A percentile compares a stretch with the other conserved stretches of the same genome.
These are phyloP conservation scores for Colletotrichum scovillei DNA, from an alignment of 2,329 filamentous ascomycete genomes.

Conservation along the genomic window DNA sequence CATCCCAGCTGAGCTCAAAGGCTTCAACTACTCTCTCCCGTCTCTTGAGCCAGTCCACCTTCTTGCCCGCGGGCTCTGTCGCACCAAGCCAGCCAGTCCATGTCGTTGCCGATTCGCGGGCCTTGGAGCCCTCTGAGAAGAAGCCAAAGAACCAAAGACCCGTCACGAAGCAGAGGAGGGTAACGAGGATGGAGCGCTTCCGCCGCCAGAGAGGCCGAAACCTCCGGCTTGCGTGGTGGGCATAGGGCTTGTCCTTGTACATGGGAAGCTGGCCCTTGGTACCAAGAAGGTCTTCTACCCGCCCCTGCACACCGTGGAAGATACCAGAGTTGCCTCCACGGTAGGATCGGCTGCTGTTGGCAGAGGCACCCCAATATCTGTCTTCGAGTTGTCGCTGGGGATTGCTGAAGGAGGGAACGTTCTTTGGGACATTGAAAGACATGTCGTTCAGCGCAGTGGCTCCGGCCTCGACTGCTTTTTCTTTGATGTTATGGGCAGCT, in stretches of 20 bases:
- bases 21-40: constrained; percentile 87
- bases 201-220: constrained; percentile 70
- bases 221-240: constrained; percentile 70
- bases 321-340: constrained; percentile 51
- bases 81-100: constrained; percentile 68
- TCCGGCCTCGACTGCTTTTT: constrained; percentile 61
- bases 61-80: constrained; percentile 54
- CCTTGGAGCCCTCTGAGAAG: constrained; percentile 55
- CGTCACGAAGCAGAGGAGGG: constrained; percentile 65
- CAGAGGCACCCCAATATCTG: constrained; percentile 70
- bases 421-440: constrained; percentile 75
- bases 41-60: constrained; percentile 80
- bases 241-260: constrained; percentile 99
- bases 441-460: constrained; percentile 65
- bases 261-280: constrained; percentile 77
- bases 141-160: constrained; percentile 78
- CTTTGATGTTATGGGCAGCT: constrained; percentile 55
- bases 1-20: constrained; percentile 92
- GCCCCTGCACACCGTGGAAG: constrained; percentile 67
- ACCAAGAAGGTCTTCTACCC: constrained; percentile 74
- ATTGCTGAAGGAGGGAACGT: constrained; percentile 76
- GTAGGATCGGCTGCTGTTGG: constrained; percentile 54
- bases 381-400: constrained; percentile 75
- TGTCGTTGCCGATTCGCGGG: constrained; percentile 48
- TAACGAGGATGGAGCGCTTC: constrained; percentile 67